phyloP scores from a whole-genome alignment of 495 filamentous ascomycete species.

The Ascodesmis nigricans region DNA sequence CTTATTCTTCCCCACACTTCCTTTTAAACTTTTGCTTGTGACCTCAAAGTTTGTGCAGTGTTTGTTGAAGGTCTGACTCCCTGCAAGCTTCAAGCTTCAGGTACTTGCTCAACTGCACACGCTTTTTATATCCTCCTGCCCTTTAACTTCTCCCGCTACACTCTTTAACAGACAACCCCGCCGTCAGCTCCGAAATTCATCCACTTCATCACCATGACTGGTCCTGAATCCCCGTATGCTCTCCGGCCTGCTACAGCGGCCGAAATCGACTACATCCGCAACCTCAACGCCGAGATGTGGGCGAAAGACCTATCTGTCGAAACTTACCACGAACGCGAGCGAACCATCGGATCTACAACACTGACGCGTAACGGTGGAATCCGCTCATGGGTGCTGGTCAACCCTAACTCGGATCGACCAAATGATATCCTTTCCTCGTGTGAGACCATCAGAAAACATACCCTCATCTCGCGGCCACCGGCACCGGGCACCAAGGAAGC shows the following conservation, averaged over 20 bases:
- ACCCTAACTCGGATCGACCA: conserved; percentile 25
- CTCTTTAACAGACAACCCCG: too few relatives aligned
- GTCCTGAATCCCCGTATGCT: too few relatives aligned
- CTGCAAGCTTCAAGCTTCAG: too few relatives aligned
- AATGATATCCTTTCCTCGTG: conserved; percentile 51
- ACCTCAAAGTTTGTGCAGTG: too few relatives aligned
- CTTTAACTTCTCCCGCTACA: too few relatives aligned
- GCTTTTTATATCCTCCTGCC: too few relatives aligned
- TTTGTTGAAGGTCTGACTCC: too few relatives aligned
- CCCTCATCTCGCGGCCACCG: conserved; percentile 27
- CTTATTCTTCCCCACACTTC: too few relatives aligned
- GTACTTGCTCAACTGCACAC: too few relatives aligned
- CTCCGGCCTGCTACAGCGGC: conserved; percentile 22
- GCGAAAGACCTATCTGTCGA: conserved; percentile 24
- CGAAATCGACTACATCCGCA: conserved; percentile 14
- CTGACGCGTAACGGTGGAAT: conserved; percentile 53
- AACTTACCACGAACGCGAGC: conserved; percentile 60
- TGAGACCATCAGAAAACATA: conserved; percentile 61
- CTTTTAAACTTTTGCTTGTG: too few relatives aligned
- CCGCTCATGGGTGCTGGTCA: conserved; percentile 69
- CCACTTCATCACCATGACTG: too few relatives aligned
- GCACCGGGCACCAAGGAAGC: conserved; percentile 19
- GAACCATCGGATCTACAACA: conserved; percentile 39
- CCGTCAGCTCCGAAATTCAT: too few relatives aligned
- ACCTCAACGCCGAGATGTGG: conserved; percentile 12